phyloP scores from a whole-genome alignment of 2,329 filamentous ascomycete genomes.

The Fusarium heterosporum region DNA sequence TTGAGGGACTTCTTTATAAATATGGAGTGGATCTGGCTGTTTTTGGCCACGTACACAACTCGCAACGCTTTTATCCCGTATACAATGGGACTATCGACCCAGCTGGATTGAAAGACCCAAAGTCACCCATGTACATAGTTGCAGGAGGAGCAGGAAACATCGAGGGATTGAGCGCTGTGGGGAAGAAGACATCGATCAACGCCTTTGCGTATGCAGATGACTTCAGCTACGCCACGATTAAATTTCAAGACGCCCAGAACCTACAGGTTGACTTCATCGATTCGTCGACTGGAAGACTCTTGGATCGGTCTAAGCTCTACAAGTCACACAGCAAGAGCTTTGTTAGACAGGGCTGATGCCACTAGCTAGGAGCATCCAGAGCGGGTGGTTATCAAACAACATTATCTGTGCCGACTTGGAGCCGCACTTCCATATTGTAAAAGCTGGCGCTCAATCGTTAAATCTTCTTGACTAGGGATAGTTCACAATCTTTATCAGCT shows the following conservation, averaged over 20 bases:
- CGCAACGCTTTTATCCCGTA: conserved; percentile 12
- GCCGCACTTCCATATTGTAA: too few relatives aligned
- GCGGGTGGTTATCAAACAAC: too few relatives aligned
- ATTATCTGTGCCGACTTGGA: too few relatives aligned
- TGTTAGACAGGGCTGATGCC: neutral
- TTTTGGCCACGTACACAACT: conserved; percentile 30
- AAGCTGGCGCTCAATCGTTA: too few relatives aligned
- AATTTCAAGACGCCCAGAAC: conserved; percentile 11
- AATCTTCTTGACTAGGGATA: too few relatives aligned
- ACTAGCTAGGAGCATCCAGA: too few relatives aligned
- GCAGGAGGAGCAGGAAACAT: conserved; percentile 26
- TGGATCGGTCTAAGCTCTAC: conserved; percentile 18
- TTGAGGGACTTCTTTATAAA: conserved; percentile 23
- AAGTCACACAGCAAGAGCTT: conserved; percentile 23
- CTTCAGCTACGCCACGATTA: conserved; percentile 29
- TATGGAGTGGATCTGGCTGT: conserved; percentile 23
- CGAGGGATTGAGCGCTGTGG: conserved; percentile 15
- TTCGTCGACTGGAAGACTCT: conserved; percentile 6
- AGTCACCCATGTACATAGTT: conserved; percentile 29
- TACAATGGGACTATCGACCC: conserved; percentile 22
- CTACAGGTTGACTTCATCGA: conserved; percentile 17
- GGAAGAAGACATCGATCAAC: conserved; percentile 2
- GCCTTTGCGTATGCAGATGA: conserved; percentile 30
- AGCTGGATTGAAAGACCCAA: conserved; percentile 18
- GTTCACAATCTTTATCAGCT: too few relatives aligned